phyloP scores from a whole-genome alignment of 257 asterid species.

The Penstemon newberryi region DNA sequence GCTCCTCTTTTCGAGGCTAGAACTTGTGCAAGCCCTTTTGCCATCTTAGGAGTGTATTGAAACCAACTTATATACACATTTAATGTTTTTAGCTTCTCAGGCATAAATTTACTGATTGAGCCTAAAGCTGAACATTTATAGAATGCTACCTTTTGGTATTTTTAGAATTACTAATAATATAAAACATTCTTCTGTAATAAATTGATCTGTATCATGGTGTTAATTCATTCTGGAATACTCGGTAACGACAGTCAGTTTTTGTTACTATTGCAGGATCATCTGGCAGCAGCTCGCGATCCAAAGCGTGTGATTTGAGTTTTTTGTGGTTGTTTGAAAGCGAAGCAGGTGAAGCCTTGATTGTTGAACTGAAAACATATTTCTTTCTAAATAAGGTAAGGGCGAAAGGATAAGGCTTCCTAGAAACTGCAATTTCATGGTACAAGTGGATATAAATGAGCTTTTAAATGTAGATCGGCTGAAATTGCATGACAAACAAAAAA shows the following conservation, averaged over 20 bases:
- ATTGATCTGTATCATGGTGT: conserved; percentile 6
- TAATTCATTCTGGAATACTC: conserved; percentile 4
- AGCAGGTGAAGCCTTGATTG: conserved; percentile 18
- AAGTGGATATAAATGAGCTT: conserved; percentile 10
- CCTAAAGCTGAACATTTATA: not conserved
- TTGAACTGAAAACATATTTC: conserved; percentile 4
- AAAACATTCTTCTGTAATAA: not conserved
- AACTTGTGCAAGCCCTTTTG: not conserved
- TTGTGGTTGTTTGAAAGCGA: conserved; percentile 17
- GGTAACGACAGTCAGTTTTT: not conserved
- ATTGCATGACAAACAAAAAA: conserved; percentile 6
- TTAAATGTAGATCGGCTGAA: conserved; percentile 12
- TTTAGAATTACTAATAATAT: not conserved
- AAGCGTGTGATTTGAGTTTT: conserved; percentile 57
- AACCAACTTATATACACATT: not conserved
- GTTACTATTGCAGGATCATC: conserved; percentile 74
- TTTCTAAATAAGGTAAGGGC: conserved; percentile 16
- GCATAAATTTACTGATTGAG: conserved; percentile 7
- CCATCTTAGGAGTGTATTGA: conserved; percentile 10
- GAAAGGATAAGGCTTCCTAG: conserved; percentile 11
- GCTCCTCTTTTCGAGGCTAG: not conserved
- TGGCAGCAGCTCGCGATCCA: conserved; percentile 86
- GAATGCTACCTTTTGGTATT: not conserved
- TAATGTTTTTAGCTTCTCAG: conserved; percentile 19
- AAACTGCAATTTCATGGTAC: conserved; percentile 2